A percentile compares a stretch with the other conserved stretches of the same genome.
These are phyloP conservation scores for Mycocentrospora acerina DNA, from an alignment of 2,329 filamentous ascomycete genomes.

Conservation along the genomic window DNA sequence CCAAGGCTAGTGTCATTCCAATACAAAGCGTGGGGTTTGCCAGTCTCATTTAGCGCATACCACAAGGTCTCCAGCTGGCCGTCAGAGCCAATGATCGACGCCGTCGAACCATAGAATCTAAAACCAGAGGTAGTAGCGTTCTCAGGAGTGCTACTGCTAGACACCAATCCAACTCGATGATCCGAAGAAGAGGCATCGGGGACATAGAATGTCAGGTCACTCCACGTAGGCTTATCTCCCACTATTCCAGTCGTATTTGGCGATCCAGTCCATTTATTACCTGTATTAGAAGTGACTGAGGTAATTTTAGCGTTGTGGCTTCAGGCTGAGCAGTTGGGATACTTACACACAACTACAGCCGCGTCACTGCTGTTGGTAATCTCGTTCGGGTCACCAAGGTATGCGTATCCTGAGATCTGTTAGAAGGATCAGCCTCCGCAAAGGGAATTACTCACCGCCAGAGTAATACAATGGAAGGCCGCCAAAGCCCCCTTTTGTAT, in stretches of 20 bases:
- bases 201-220: constrained; percentile 18
- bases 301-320: neutral
- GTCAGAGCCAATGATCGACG: constrained; percentile 9
- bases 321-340: neutral
- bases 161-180: constrained; percentile 18
- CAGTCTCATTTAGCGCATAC: constrained; percentile 10
- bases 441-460: constrained; percentile 10
- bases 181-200: constrained; percentile 9
- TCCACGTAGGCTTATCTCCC: constrained; percentile 12
- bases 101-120: constrained; percentile 21
- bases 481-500: constrained; percentile 13
- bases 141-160: constrained; percentile 1
- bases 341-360: constrained; percentile 18
- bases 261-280: constrained; percentile 12
- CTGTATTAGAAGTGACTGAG: constrained; percentile 10
- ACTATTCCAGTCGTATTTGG: constrained; percentile 15
- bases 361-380: constrained; percentile 21
- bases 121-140: constrained; percentile 14
- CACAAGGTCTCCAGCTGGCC: constrained; percentile 18
- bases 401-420: constrained; percentile 17
- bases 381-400: constrained; percentile 13
- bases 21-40: constrained; percentile 15
- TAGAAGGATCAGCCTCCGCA: neutral
- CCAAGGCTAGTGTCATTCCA: constrained; percentile 26
- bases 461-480: constrained; percentile 21